Evolutionary conservation across 2,329 filamentous ascomycete genomes (phyloP), one percentile per base, ranked within the genome.

Genomic region (Orbilia blumenaviensis): DNA sequence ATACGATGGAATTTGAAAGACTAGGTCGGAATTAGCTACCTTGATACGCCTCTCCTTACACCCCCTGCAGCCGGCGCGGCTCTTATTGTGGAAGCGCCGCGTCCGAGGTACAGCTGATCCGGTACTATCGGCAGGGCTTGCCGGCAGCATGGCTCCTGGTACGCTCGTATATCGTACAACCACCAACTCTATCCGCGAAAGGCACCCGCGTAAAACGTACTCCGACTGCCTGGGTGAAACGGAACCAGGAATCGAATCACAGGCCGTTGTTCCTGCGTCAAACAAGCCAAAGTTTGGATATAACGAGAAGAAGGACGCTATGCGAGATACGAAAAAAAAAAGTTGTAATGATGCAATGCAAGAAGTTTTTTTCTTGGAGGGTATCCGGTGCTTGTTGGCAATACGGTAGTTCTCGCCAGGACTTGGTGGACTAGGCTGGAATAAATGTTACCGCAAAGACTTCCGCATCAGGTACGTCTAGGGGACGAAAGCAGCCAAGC

Each of bases 11-110:
- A 38, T 56, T 23, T 7, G 29, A 56, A 52, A 25, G 29, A 25
- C 32, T 38, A 32, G 52, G 25, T 56, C 46, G 41, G 62, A 36
- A 56, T 42, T 50, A 18, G n/a, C 8, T 68, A 75, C 71, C 71
- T 75, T 75, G 16, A 75, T 75, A 16, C 63, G 71, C 36, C 63
- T 56, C 36, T 75, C 71, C 16, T 75, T 75, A 48, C 71, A 75
- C 18, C 63, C 63, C 44, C 44, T 75, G 63, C 71, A 75, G 29
- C 71, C 71, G 14, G 36, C 32, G 46, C 71, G 71, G 58, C 71
- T 75, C 63, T 75, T 75, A 34, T 75, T 75, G 23, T 75, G 71
- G 56, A 75, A 75, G 9, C 71, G 71, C 18, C 71, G 71, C 3
- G 71, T 63, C 36, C 63, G 54, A 14, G 52, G 52, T 38, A 56